Percentiles rank a stretch among this genome's conserved stretches.
Evolutionary conservation across 192 early-diverging fungal species (phyloP).

Genomic region (Linnemannia zychae): DNA sequence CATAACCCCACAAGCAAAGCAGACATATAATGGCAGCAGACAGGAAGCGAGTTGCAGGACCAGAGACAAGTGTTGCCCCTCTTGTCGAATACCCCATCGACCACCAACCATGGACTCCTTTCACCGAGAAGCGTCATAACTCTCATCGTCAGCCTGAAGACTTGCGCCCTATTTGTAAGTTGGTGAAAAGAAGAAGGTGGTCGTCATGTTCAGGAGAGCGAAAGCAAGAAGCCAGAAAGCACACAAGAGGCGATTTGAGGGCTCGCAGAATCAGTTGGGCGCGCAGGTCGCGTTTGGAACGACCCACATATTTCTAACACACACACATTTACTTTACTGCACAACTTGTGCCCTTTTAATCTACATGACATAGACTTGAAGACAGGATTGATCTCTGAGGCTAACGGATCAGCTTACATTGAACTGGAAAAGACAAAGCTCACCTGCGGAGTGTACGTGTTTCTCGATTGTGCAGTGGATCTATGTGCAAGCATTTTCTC

Average conservation of each 20-base stretch:
- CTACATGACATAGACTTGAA: slow-evolving; percentile 63
- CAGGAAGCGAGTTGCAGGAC: slow-evolving; percentile 67
- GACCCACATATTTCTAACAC: neutral
- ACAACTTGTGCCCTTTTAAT: neutral
- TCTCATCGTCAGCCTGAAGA: slow-evolving; percentile 63
- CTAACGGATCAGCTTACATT: slow-evolving; percentile 84
- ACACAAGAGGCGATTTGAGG: too few species aligned
- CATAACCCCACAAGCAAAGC: neutral
- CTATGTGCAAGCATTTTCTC: too few species aligned
- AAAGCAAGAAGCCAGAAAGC: neutral
- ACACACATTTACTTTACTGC: too few species aligned
- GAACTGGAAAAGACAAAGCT: slow-evolving; percentile 81
- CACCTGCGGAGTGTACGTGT: slow-evolving; percentile 81
- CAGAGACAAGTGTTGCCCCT: slow-evolving; percentile 64
- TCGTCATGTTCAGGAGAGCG: neutral
- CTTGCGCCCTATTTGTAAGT: slow-evolving; percentile 69
- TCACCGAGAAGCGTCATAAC: slow-evolving; percentile 57
- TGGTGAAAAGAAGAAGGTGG: neutral
- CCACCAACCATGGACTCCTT: slow-evolving; percentile 42
- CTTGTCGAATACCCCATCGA: slow-evolving; percentile 58
- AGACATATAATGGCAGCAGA: slow-evolving; percentile 47
- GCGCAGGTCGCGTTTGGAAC: too few species aligned
- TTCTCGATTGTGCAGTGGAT: too few species aligned
- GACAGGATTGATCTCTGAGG: slow-evolving; percentile 78
- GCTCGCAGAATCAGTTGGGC: too few species aligned